Evolutionary conservation across 495 filamentous ascomycete species (phyloP).

Genomic region (Podospora appendiculata): DNA sequence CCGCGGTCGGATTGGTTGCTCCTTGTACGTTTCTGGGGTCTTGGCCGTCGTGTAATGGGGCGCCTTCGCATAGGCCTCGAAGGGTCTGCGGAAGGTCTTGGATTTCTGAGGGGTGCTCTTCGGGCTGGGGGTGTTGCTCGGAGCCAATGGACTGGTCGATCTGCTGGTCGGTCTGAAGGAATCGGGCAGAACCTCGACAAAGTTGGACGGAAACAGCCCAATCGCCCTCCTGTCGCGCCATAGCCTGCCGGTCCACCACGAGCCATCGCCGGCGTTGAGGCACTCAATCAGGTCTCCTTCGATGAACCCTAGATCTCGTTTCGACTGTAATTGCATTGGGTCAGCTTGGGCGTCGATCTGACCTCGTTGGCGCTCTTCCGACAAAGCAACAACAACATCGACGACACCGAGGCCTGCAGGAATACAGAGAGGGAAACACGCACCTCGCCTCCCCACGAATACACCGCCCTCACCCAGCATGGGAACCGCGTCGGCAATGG

Average conservation of each 20-base stretch:
- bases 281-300: conserved; percentile 98
- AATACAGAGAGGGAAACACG: conserved; percentile 8
- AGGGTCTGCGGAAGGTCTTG: conserved; percentile 63
- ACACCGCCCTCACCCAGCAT: conserved; percentile 91
- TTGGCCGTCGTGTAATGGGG: conserved; percentile 47
- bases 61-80: conserved; percentile 56
- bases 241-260: conserved; percentile 95
- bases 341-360: background rate
- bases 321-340: conserved; percentile 46
- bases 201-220: conserved; percentile 93
- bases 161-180: conserved; percentile 73
- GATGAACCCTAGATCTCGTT: conserved; percentile 89
- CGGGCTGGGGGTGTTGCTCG: conserved; percentile 42
- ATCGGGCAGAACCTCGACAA: conserved; percentile 82
- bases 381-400: no score
- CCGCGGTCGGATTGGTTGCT: conserved; percentile 24
- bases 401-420: no score
- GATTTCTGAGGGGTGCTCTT: conserved; percentile 46
- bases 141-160: conserved; percentile 64
- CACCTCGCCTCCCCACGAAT: conserved; percentile 95
- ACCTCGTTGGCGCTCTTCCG: no score
- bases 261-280: conserved; percentile 92
- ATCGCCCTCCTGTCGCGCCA: conserved; percentile 79
- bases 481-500: conserved; percentile 77
- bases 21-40: conserved; percentile 39